These are phyloP conservation scores for Fagopyrum esculentum DNA, from an alignment of 148 eudicot genomes.

Conservation along the genomic window DNA sequence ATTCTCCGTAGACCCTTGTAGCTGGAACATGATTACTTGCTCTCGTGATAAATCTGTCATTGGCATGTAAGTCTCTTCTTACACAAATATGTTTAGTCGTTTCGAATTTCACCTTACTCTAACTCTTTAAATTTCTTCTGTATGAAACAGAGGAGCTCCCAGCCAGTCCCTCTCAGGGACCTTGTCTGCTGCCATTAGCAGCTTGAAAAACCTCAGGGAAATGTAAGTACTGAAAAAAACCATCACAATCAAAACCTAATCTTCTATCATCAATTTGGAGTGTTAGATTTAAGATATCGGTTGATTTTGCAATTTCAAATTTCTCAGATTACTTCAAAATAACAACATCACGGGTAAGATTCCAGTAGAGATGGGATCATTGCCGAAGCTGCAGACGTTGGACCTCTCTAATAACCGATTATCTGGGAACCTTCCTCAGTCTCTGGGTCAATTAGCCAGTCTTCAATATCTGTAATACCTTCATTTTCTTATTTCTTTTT, in stretches of 20 bases:
- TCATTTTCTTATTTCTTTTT: not conserved
- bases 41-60: slow-evolving; percentile 67
- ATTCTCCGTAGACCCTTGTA: slow-evolving; percentile 94
- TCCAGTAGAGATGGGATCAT: slow-evolving; percentile 62
- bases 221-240: slow-evolving; percentile 38
- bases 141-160: slow-evolving; percentile 70
- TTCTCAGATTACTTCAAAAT: slow-evolving; percentile 68
- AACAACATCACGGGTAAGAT: slow-evolving; percentile 84
- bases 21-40: slow-evolving; percentile 98
- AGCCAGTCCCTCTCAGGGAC: slow-evolving; percentile 85
- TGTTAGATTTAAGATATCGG: too few species aligned
- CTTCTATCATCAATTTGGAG: not conserved
- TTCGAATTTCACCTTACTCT: not conserved
- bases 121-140: not conserved
- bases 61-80: slow-evolving; percentile 42
- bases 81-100: not conserved
- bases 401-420: slow-evolving; percentile 84
- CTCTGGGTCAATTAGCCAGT: slow-evolving; percentile 45
- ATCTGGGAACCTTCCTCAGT: slow-evolving; percentile 53
- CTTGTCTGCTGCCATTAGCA: slow-evolving; percentile 59
- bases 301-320: not conserved
- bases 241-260: not conserved
- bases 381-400: slow-evolving; percentile 64
- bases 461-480: slow-evolving; percentile 29
- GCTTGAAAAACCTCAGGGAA: slow-evolving; percentile 81